Percentiles rank a stretch among this genome's conserved stretches.
phyloP scores from a whole-genome alignment of 495 filamentous ascomycete species.

The Rusavskia elegans region DNA sequence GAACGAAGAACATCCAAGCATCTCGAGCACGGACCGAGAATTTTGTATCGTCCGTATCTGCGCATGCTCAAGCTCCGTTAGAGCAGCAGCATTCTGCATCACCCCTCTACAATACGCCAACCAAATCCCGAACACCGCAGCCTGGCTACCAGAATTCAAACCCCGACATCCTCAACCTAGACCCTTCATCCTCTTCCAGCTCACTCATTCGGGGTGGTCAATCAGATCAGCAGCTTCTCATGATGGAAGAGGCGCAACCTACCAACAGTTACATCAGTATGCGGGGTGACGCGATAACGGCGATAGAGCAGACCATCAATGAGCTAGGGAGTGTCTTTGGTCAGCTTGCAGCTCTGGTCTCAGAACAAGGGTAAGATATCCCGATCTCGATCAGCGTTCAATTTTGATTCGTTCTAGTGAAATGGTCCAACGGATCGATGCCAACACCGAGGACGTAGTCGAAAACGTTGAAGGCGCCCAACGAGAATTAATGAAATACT shows the following conservation, averaged over 20 bases:
- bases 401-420: slow-evolving; percentile 6
- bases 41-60: slow-evolving; percentile 79
- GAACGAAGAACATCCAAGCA: slow-evolving; percentile 97
- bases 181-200: slow-evolving; percentile 45
- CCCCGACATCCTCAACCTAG: slow-evolving; percentile 69
- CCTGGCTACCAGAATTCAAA: slow-evolving; percentile 32
- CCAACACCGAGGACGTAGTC: slow-evolving; percentile 90
- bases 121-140: slow-evolving; percentile 42
- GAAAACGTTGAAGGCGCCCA: slow-evolving; percentile 96
- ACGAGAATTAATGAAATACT: slow-evolving; percentile 86
- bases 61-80: slow-evolving; percentile 54
- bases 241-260: slow-evolving; percentile 87
- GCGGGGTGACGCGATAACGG: slow-evolving; percentile 88
- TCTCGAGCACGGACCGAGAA: slow-evolving; percentile 84
- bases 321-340: slow-evolving; percentile 94
- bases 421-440: slow-evolving; percentile 55
- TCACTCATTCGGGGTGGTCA: slow-evolving; percentile 34
- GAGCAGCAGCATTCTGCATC: slow-evolving; percentile 46
- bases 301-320: slow-evolving; percentile 86
- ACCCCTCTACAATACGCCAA: slow-evolving; percentile 76
- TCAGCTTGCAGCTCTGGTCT: slow-evolving; percentile 93
- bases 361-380: slow-evolving; percentile 89
- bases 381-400: slow-evolving; percentile 5
- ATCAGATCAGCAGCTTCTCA: slow-evolving; percentile 73
- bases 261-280: slow-evolving; percentile 84